Evolutionary conservation across 257 asterid species (phyloP).

Genomic region (Asclepias syriaca): DNA sequence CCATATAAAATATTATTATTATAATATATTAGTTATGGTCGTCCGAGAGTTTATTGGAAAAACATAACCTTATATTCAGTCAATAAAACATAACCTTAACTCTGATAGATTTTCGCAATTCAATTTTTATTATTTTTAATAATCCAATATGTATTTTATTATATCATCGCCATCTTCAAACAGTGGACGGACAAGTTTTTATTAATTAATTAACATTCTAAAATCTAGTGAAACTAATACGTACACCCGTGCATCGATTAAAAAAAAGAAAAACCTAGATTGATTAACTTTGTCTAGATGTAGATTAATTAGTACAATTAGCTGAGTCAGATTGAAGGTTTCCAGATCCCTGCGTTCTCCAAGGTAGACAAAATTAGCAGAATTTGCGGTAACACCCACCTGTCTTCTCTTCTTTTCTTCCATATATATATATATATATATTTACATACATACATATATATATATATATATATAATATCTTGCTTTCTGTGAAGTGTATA

Average conservation of each 20-base stretch:
- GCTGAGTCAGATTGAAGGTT: slow-evolving; percentile 7
- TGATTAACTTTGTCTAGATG: not conserved
- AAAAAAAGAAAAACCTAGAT: not conserved
- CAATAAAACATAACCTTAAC: too few species aligned
- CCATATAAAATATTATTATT: too few species aligned
- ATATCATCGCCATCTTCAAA: not conserved
- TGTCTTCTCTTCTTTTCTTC: not conserved
- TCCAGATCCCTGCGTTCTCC: slow-evolving; percentile 5
- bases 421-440: too few species aligned
- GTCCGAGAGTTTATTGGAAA: too few species aligned
- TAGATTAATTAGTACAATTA: not conserved
- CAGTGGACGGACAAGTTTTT: not conserved
- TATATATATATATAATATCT: not conserved
- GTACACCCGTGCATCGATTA: slow-evolving; percentile 7
- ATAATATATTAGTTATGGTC: too few species aligned
- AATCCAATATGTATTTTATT: not conserved
- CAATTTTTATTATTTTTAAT: too few species aligned
- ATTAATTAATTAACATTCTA: not conserved
- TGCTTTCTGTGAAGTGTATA: not conserved
- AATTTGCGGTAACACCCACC: slow-evolving; percentile 2
- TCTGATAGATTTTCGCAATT: too few species aligned
- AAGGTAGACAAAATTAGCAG: slow-evolving; percentile 3
- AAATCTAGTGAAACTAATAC: not conserved
- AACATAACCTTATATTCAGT: too few species aligned
- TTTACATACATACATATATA: too few species aligned